These are phyloP conservation scores for Castanospermum australe DNA, from an alignment of 306 rosid genomes.

Conservation along the genomic window DNA sequence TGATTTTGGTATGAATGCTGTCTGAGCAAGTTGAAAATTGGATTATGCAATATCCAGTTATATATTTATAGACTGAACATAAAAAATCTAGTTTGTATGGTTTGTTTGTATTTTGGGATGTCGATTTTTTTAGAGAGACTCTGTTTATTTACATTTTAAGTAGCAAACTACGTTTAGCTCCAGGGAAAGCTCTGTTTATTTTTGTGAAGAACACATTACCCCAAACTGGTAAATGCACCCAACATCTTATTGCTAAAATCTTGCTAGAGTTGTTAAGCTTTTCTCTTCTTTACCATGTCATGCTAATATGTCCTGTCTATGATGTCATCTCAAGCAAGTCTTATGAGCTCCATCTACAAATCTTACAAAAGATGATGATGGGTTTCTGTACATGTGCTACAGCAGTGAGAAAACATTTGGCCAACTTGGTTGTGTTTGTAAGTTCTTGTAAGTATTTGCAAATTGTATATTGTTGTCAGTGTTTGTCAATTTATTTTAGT, in stretches of 20 bases:
- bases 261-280: background rate
- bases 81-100: too few relatives aligned
- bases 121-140: too few relatives aligned
- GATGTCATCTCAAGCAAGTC: constrained; percentile 40
- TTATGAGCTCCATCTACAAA: constrained; percentile 32
- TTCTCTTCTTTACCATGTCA: background rate
- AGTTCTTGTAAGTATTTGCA: background rate
- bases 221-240: constrained; percentile 62
- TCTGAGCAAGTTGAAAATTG: too few relatives aligned
- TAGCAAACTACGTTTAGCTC: constrained; percentile 57
- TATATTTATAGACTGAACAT: too few relatives aligned
- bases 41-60: too few relatives aligned
- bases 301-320: constrained; percentile 19
- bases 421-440: constrained; percentile 20
- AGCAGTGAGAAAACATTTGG: constrained; percentile 65
- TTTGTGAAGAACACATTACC: constrained; percentile 82
- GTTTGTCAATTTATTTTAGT: constrained; percentile 27
- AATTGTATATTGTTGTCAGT: constrained; percentile 10
- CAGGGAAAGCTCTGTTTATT: constrained; percentile 83
- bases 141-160: constrained; percentile 60
- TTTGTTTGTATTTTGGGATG: too few relatives aligned
- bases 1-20: too few relatives aligned
- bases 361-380: constrained; percentile 52
- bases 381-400: constrained; percentile 59
- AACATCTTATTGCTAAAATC: background rate